Evolutionary conservation across 257 asterid species (phyloP).

Genomic region (Verbena officinalis): DNA sequence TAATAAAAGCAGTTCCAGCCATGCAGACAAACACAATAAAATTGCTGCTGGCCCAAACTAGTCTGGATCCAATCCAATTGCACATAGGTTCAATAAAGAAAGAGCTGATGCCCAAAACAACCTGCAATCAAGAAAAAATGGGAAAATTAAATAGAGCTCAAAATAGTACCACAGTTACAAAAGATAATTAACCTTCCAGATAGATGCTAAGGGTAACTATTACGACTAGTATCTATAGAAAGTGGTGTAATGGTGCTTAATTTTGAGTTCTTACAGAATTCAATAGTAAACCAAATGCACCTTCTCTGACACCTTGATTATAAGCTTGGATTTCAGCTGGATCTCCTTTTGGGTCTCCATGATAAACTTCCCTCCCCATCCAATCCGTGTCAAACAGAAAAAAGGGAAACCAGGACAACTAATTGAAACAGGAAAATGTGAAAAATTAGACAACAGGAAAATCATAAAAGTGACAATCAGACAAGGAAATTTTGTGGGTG

Average conservation of each 20-base stretch:
- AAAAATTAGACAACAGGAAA: constrained; percentile 21
- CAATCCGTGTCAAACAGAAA: constrained; percentile 98
- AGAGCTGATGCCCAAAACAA: constrained; percentile 90
- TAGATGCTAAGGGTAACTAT: constrained; percentile 23
- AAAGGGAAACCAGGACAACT: constrained; percentile 99
- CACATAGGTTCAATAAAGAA: constrained; percentile 89
- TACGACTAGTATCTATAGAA: constrained; percentile 23
- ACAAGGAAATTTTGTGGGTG: neutral
- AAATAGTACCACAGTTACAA: neutral
- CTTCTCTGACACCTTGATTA: constrained; percentile 98
- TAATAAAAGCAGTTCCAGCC: constrained; percentile 89
- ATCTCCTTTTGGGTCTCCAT: constrained; percentile 93
- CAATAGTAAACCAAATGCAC: constrained; percentile 99
- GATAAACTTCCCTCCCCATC: constrained; percentile 99
- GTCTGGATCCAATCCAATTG: constrained; percentile 73
- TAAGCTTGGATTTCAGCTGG: constrained; percentile 69
- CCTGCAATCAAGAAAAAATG: constrained; percentile 47
- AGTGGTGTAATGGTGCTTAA: constrained; percentile 42
- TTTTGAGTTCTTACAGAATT: constrained; percentile 97
- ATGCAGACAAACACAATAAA: constrained; percentile 83
- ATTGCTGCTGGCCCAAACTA: constrained; percentile 93
- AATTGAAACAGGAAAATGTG: constrained; percentile 32
- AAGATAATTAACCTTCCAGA: constrained; percentile 11
- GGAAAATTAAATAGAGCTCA: constrained; percentile 3
- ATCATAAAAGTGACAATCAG: neutral